Evolutionary conservation across 352 stramenopile genomes (phyloP).

Genomic region (Blastocystis sp.): DNA sequence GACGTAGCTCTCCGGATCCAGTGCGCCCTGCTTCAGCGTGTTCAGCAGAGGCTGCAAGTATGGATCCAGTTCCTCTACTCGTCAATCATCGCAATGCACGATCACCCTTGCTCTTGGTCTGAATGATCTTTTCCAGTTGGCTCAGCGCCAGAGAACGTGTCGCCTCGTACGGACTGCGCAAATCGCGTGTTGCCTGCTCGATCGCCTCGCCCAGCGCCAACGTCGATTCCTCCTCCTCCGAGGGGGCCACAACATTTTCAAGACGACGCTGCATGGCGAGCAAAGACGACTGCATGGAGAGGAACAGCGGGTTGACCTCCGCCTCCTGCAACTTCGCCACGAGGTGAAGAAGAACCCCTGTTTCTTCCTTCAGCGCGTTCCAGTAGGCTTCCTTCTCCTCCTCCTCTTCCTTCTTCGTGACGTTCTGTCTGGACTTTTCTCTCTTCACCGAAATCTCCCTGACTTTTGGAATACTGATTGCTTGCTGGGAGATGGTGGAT

Average conservation of each 20-base stretch:
- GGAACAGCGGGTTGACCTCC: not conserved
- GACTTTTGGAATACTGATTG: not conserved
- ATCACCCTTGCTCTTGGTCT: not conserved
- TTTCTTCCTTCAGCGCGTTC: not conserved
- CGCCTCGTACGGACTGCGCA: slow-evolving; percentile 16
- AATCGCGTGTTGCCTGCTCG: not conserved
- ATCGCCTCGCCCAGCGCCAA: not conserved
- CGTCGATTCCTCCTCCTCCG: not conserved
- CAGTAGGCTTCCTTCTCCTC: not conserved
- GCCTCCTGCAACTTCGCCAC: not conserved
- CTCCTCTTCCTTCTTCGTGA: not conserved
- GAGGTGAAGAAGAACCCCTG: not conserved
- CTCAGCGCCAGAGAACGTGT: not conserved
- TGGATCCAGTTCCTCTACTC: not conserved
- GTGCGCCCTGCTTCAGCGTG: not conserved
- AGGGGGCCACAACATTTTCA: not conserved
- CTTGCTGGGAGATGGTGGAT: not conserved
- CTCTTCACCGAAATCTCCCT: not conserved
- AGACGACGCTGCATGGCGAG: not conserved
- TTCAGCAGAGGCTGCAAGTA: not conserved
- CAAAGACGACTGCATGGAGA: not conserved
- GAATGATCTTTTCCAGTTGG: not conserved
- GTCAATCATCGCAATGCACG: not conserved
- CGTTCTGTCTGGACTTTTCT: not conserved
- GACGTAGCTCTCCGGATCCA: slow-evolving; percentile 16